Percentiles rank a stretch among this genome's conserved stretches.
Conservation (phyloP, 1,139 yeast genomes). For the Debaryomyces subglobosus region DNA sequence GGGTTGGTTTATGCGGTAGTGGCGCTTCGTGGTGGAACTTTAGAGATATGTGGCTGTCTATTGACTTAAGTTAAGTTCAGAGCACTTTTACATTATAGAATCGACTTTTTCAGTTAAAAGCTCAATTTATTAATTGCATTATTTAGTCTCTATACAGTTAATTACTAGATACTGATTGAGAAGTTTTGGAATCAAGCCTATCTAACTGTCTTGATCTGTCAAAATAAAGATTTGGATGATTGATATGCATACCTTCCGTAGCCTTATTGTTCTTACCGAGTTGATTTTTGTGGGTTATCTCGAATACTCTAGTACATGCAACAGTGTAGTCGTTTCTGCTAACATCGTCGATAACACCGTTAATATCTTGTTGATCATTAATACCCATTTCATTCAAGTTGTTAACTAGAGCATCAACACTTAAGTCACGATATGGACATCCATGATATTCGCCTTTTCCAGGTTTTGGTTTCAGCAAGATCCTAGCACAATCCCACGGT, state of each 20-base stretch:
- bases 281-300: slow-evolving; percentile 64
- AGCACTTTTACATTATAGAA: background rate
- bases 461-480: slow-evolving; percentile 74
- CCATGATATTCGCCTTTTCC: slow-evolving; percentile 80
- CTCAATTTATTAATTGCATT: background rate
- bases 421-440: slow-evolving; percentile 85
- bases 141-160: background rate
- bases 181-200: slow-evolving; percentile 14
- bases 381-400: slow-evolving; percentile 72
- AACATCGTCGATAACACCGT: slow-evolving; percentile 67
- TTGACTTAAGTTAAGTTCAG: slow-evolving; percentile 27
- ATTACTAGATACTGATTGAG: slow-evolving; percentile 4
- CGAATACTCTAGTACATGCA: slow-evolving; percentile 91
- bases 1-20: slow-evolving; percentile 53
- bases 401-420: slow-evolving; percentile 57
- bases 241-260: slow-evolving; percentile 56
- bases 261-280: slow-evolving; percentile 31
- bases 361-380: slow-evolving; percentile 61
- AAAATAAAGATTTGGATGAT: slow-evolving; percentile 87
- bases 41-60: slow-evolving; percentile 40
- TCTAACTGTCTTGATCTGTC: slow-evolving; percentile 65
- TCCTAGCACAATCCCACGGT: slow-evolving; percentile 84
- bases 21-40: slow-evolving; percentile 54
- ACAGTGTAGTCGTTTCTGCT: slow-evolving; percentile 70
- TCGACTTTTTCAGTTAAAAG: background rate